A percentile compares a stretch with the other conserved stretches of the same genome.
Conservation (phyloP, 805 yeast genomes). For the Pichia eremophila region DNA sequence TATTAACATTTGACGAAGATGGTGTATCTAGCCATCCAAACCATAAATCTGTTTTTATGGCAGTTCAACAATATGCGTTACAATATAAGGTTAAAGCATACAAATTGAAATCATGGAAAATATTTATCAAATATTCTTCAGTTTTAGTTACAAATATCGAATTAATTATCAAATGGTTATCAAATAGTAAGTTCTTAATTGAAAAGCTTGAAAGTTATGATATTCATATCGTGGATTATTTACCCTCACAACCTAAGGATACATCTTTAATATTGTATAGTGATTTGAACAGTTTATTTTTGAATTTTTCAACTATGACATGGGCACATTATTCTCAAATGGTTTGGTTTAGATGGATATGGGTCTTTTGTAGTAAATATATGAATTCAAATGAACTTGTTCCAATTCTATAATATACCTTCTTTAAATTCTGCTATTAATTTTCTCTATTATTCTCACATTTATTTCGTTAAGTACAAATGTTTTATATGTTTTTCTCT, state of each 20-base stretch:
- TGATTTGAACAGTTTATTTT: slow-evolving; percentile 31
- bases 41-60: slow-evolving; percentile 57
- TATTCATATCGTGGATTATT: not conserved
- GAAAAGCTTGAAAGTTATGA: not conserved
- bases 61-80: slow-evolving; percentile 31
- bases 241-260: not conserved
- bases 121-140: slow-evolving; percentile 39
- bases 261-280: slow-evolving; percentile 30
- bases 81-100: slow-evolving; percentile 12
- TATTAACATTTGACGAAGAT: slow-evolving; percentile 69
- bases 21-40: slow-evolving; percentile 90
- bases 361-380: slow-evolving; percentile 73
- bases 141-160: slow-evolving; percentile 32
- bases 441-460: not conserved
- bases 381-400: slow-evolving; percentile 65
- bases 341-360: slow-evolving; percentile 90
- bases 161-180: slow-evolving; percentile 4
- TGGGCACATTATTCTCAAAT: slow-evolving; percentile 81
- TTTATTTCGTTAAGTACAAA: not conserved
- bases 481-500: too few relatives aligned
- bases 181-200: not conserved
- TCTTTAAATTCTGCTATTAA: not conserved
- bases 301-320: slow-evolving; percentile 61
- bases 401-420: slow-evolving; percentile 1
- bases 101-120: slow-evolving; percentile 25